A percentile compares a stretch with the other conserved stretches of the same genome.
phyloP scores from a whole-genome alignment of 202 grass and related monocot species.

The Zoysia matrella region DNA sequence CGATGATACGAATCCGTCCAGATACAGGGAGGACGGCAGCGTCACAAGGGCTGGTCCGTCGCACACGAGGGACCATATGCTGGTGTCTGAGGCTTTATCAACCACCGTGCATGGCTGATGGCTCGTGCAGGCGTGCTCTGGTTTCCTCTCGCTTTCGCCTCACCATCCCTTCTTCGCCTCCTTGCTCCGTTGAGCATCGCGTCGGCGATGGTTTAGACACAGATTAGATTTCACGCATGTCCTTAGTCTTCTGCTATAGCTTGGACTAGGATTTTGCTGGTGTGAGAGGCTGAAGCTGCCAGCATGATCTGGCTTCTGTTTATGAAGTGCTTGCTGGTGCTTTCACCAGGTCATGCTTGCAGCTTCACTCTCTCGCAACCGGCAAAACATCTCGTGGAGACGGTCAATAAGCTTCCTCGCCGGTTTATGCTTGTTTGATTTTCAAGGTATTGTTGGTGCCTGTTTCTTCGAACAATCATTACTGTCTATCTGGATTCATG shows the following conservation, averaged over 20 bases:
- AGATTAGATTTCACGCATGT: not conserved
- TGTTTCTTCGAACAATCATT: not conserved
- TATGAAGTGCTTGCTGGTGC: not conserved
- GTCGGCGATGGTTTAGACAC: not conserved
- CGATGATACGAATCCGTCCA: constrained; percentile 18
- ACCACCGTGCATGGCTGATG: constrained; percentile 6
- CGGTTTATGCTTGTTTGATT: not conserved
- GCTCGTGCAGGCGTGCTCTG: not conserved
- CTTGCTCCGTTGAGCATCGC: not conserved
- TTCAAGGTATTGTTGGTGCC: not conserved
- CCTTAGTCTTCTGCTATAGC: too few species aligned
- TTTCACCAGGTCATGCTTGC: constrained; percentile 53
- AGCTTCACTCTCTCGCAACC: constrained; percentile 62
- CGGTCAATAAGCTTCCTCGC: not conserved
- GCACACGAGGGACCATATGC: constrained; percentile 21
- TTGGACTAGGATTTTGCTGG: constrained; percentile 47
- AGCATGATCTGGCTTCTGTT: constrained; percentile 59
- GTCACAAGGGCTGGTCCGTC: not conserved
- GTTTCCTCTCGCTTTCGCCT: constrained; percentile 22
- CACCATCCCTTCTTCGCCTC: not conserved
- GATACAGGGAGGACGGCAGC: not conserved
- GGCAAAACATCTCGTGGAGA: constrained; percentile 31
- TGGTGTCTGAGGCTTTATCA: not conserved
- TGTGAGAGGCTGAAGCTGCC: constrained; percentile 79
- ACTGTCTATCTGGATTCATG: not conserved